Base-by-base conservation (phyloP, 495 filamentous ascomycete genomes). In the Penicillium simplicissimum region DNA sequence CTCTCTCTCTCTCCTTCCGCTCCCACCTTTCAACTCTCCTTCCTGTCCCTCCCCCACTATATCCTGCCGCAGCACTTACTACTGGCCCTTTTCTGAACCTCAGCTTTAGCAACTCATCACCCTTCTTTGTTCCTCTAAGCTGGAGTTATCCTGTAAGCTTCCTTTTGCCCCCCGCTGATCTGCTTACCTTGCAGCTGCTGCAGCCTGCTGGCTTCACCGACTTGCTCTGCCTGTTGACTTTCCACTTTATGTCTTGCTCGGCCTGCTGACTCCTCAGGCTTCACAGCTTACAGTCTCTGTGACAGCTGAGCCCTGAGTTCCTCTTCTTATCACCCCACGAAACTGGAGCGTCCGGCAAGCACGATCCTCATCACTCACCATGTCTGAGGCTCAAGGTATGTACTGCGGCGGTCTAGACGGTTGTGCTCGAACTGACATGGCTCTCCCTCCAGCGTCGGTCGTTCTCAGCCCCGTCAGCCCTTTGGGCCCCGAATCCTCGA, bases 401-500 rank as follows among this genome's bases (percentile, higher is more conserved):
- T 36, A 28, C 31, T 14, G 31, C 34, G 4, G 19, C 23, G 4
- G 11, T 49, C 9, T 28, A 49, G 11, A 49, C 0, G 8, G 9
- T 19, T 21, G 33, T 8, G 23, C 17, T 9, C n/a, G 34, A 14
- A 8, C 51, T 53, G 31, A 53, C 34, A 34, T 34, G 5, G n/a
- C 5, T 21, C 1, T 37, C 15, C 8, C n/a, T 23, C 17, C 36
- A 53, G 37, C 38, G 13, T 35, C 49, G 13, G 17, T 60, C 14
- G 48, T 54, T 33, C 49, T 60, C 5, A 31, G 14, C 37, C 36
- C 63, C n/a, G 70, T 77, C 38, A 55, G 62, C 58, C 36, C 64
- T 14, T 72, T 77, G 35, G 52, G 61, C 56, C 19, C 48, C 10
- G 72, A 76, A 43, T 15, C 52, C 11, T 33, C 71, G n/a, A 65